These are phyloP conservation scores for Xylariaceae sp. DNA, from an alignment of 2,329 filamentous ascomycete species.

Conservation along the genomic window DNA sequence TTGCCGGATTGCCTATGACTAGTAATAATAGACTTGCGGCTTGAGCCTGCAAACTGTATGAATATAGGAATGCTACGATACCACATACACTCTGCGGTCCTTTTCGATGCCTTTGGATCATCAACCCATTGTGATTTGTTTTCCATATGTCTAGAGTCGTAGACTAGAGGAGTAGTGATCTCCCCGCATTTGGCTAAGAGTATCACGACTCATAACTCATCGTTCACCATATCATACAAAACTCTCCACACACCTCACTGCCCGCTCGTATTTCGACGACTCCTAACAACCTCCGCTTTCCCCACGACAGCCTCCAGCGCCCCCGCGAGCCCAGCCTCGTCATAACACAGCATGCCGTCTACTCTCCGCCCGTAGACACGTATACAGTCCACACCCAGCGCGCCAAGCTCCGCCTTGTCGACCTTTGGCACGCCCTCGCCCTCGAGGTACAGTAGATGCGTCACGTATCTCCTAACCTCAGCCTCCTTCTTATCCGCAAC, in stretches of 20 bases:
- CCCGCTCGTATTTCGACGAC: constrained; percentile 41
- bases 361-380: constrained; percentile 69
- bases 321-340: constrained; percentile 68
- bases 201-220: not conserved
- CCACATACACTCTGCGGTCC: constrained; percentile 9
- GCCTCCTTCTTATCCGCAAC: constrained; percentile 10
- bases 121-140: not conserved
- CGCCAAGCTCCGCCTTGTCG: constrained; percentile 58
- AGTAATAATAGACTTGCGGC: constrained; percentile 11
- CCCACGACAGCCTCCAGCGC: constrained; percentile 76
- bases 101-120: not conserved
- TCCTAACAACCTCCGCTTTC: constrained; percentile 40
- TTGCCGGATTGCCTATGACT: constrained; percentile 11
- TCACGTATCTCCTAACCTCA: constrained; percentile 66
- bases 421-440: constrained; percentile 66
- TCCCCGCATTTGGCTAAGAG: not conserved
- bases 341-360: constrained; percentile 60
- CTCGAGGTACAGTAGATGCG: constrained; percentile 78
- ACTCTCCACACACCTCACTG: constrained; percentile 13
- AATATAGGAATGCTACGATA: constrained; percentile 22
- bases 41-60: constrained; percentile 22
- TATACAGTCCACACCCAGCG: constrained; percentile 72
- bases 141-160: not conserved
- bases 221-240: not conserved
- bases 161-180: not conserved